Evolutionary conservation across 306 rosid genomes (phyloP).

Genomic region (Pyrus pyrifolia): DNA sequence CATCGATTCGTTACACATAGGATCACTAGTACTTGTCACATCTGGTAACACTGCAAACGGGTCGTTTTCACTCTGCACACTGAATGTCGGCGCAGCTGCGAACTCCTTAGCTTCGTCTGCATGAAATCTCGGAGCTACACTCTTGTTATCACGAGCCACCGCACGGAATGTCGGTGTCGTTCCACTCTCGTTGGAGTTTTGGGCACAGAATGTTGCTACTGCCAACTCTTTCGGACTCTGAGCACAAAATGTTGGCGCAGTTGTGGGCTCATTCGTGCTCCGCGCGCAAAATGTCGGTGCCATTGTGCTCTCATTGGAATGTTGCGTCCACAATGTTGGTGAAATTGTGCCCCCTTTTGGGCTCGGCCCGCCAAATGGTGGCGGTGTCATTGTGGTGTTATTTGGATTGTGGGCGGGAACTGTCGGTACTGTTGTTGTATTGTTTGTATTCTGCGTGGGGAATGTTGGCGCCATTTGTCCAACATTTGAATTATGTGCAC

Average conservation of each 20-base stretch:
- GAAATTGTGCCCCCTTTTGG: neutral
- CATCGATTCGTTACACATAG: constrained; percentile 13
- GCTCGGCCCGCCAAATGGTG: neutral
- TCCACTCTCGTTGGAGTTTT: neutral
- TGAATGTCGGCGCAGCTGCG: neutral
- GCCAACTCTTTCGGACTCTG: neutral
- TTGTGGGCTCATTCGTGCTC: neutral
- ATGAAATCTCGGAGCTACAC: neutral
- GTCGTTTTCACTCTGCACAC: constrained; percentile 15
- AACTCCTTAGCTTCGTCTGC: neutral
- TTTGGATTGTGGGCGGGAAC: neutral
- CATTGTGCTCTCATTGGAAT: neutral
- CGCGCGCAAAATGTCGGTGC: constrained; percentile 10
- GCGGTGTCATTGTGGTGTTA: constrained; percentile 5
- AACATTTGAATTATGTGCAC: neutral
- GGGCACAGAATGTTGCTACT: neutral
- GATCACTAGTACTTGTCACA: neutral
- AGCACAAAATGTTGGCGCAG: neutral
- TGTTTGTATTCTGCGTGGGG: neutral
- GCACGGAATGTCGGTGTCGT: neutral
- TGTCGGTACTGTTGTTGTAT: neutral
- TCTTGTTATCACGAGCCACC: neutral
- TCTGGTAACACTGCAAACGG: constrained; percentile 43
- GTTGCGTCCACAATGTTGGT: constrained; percentile 22
- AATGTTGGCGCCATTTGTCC: neutral